A percentile compares a stretch with the other conserved stretches of the same genome.
These are phyloP conservation scores for Starmerella geochares DNA, from an alignment of 805 yeast genomes.

Conservation along the genomic window DNA sequence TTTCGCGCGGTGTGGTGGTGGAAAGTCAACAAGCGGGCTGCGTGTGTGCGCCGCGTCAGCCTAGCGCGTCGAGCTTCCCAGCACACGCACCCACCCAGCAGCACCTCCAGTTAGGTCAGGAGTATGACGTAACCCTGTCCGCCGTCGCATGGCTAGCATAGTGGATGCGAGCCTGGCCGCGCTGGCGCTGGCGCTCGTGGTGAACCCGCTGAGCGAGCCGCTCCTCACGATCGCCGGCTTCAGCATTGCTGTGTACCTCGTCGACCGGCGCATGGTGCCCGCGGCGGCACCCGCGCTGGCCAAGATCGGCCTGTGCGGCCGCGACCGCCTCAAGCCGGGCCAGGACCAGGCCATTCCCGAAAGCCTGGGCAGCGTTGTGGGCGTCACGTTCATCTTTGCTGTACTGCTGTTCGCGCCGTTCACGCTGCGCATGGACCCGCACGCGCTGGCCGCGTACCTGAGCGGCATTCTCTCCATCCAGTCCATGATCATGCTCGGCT, in stretches of 20 bases:
- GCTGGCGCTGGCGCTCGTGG: constrained; percentile 15
- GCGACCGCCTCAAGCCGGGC: constrained; percentile 58
- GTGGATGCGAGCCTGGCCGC: constrained; percentile 11
- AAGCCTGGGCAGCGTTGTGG: constrained; percentile 82
- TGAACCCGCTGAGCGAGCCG: constrained; percentile 19
- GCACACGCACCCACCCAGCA: too few species aligned
- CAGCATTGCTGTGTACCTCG: constrained; percentile 15
- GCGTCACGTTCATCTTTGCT: constrained; percentile 65
- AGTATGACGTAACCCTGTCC: background rate
- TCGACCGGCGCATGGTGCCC: constrained; percentile 21
- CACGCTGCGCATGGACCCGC: constrained; percentile 41
- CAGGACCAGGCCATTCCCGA: constrained; percentile 72
- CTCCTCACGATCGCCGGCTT: constrained; percentile 20
- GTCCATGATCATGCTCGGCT: constrained; percentile 72
- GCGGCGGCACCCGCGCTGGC: constrained; percentile 23
- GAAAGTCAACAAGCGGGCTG: too few species aligned
- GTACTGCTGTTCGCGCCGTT: constrained; percentile 76
- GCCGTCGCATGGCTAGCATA: background rate
- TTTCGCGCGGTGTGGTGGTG: too few species aligned
- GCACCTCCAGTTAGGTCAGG: background rate
- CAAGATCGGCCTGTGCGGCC: constrained; percentile 66
- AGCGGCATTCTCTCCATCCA: constrained; percentile 76
- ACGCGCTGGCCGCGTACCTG: constrained; percentile 69
- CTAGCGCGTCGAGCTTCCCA: too few species aligned
- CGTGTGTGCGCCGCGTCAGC: too few species aligned